These are phyloP conservation scores for Globisporangium irregulare DNA, from an alignment of 352 stramenopile genomes.

Conservation along the genomic window DNA sequence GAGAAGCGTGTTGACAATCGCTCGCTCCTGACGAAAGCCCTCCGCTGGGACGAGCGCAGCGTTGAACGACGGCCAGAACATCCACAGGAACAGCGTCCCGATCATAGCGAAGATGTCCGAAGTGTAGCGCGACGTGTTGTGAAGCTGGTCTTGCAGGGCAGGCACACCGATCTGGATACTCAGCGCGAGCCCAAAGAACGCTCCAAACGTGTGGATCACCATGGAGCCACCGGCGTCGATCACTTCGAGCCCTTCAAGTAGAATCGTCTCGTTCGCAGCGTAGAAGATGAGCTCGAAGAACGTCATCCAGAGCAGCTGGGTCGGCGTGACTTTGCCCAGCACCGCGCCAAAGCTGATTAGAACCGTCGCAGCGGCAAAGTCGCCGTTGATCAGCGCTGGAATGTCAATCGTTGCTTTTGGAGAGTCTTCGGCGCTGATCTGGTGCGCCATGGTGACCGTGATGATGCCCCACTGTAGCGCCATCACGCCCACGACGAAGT, in stretches of 20 bases:
- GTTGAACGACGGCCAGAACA: constrained; percentile 89
- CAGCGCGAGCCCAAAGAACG: constrained; percentile 78
- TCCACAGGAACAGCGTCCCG: constrained; percentile 84
- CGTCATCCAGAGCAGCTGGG: constrained; percentile 74
- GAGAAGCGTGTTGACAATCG: constrained; percentile 76
- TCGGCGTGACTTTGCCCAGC: constrained; percentile 70
- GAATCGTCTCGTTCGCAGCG: constrained; percentile 75
- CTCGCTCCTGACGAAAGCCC: constrained; percentile 64
- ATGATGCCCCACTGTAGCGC: constrained; percentile 72
- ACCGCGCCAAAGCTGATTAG: constrained; percentile 82
- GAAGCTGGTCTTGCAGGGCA: constrained; percentile 27
- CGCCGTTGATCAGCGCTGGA: constrained; percentile 67
- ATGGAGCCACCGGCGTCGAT: constrained; percentile 80
- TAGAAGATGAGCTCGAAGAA: constrained; percentile 78
- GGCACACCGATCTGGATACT: constrained; percentile 56
- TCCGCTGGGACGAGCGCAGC: constrained; percentile 51
- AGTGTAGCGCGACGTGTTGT: constrained; percentile 67
- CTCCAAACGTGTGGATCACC: constrained; percentile 85
- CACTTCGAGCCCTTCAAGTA: constrained; percentile 48
- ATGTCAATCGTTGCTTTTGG: constrained; percentile 54
- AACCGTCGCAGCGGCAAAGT: constrained; percentile 75
- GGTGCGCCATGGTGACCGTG: constrained; percentile 52
- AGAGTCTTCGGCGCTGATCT: constrained; percentile 48
- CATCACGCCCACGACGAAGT: constrained; percentile 71
- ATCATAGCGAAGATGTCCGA: constrained; percentile 82